Percentiles rank a stretch among this genome's conserved stretches.
phyloP scores from a whole-genome alignment of 208 protist species.

The Acanthamoeba polyphaga region DNA sequence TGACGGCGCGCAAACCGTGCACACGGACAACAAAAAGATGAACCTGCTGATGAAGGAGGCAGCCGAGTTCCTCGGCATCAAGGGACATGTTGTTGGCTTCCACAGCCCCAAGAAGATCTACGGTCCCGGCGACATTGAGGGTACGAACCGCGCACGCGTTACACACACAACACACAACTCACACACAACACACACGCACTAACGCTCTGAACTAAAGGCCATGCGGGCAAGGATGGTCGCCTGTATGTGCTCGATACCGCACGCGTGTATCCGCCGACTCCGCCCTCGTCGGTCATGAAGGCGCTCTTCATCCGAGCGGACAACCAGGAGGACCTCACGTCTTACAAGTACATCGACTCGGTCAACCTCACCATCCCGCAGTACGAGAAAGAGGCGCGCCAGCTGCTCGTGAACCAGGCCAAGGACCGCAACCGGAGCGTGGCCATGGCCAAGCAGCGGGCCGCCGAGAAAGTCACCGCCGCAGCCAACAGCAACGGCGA shows the following conservation, averaged over 20 bases:
- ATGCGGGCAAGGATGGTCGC: conserved; percentile 39
- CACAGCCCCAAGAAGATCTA: conserved; percentile 55
- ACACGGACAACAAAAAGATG: conserved; percentile 41
- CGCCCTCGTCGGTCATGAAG: conserved; percentile 40
- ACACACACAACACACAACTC: neutral
- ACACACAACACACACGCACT: neutral
- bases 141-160: neutral
- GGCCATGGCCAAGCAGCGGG: neutral
- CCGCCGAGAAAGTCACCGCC: neutral
- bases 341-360: neutral
- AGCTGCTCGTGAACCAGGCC: conserved; percentile 28
- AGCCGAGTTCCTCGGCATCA: conserved; percentile 63
- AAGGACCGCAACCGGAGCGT: neutral
- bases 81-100: conserved; percentile 61
- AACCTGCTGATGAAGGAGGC: conserved; percentile 66
- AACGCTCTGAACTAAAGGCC: neutral
- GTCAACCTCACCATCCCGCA: conserved; percentile 44
- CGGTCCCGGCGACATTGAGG: conserved; percentile 66
- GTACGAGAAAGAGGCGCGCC: conserved; percentile 54
- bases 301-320: conserved; percentile 20
- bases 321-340: neutral
- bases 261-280: conserved; percentile 33
- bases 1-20: conserved; percentile 33
- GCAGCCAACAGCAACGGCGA: neutral
- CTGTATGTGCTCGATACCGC: conserved; percentile 69